These are phyloP conservation scores for Astragalus membranaceus DNA, from an alignment of 306 rosid species.

Conservation along the genomic window DNA sequence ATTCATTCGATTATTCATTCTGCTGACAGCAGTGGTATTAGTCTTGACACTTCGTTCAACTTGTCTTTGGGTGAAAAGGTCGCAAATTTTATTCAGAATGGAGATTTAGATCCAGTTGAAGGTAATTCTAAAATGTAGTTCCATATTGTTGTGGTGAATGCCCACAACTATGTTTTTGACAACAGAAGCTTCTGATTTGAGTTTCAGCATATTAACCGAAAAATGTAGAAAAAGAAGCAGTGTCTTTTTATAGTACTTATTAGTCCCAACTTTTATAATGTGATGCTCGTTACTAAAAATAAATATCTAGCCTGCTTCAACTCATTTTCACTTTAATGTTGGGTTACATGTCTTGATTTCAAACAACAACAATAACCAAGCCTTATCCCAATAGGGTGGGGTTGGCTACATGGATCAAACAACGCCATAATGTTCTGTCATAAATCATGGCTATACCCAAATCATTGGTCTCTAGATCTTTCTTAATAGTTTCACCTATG, in stretches of 20 bases:
- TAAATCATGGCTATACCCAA: too few species aligned
- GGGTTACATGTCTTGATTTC: background rate
- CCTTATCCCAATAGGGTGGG: too few species aligned
- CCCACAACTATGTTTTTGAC: conserved; percentile 1
- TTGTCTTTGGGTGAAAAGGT: conserved; percentile 60
- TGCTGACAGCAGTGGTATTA: conserved; percentile 25
- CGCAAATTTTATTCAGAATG: conserved; percentile 67
- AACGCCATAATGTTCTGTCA: too few species aligned
- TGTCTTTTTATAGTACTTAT: background rate
- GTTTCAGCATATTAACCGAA: background rate
- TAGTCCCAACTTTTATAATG: background rate
- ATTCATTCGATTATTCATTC: conserved; percentile 17
- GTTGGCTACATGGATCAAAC: too few species aligned
- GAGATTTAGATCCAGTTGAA: conserved; percentile 64
- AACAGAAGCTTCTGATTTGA: conserved; percentile 17
- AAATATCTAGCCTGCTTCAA: background rate
- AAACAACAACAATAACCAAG: background rate
- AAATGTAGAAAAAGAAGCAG: background rate
- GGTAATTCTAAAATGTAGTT: conserved; percentile 36
- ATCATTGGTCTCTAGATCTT: too few species aligned
- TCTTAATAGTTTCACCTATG: too few species aligned
- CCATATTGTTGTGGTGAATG: conserved; percentile 5
- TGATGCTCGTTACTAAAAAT: background rate
- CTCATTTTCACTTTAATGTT: conserved; percentile 1
- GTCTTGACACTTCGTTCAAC: conserved; percentile 18